A percentile compares a stretch with the other conserved stretches of the same genome.
These are phyloP conservation scores for Stentor coeruleus DNA, from an alignment of 73 alveolate species.

Conservation along the genomic window DNA sequence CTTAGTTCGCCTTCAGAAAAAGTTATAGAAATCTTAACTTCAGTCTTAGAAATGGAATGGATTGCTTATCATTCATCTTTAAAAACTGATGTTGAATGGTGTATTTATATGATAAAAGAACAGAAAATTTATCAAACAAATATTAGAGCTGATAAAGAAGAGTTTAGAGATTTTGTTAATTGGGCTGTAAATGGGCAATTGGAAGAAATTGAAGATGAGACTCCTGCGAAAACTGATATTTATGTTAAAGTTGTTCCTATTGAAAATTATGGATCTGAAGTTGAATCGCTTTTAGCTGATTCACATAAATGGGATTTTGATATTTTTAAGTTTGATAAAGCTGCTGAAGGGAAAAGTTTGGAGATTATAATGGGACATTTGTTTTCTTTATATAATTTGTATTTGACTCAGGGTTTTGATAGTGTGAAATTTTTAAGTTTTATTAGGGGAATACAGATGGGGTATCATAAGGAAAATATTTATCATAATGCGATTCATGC, in stretches of 20 bases:
- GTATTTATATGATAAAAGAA: neutral
- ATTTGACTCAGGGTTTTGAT: neutral
- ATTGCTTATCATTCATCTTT: neutral
- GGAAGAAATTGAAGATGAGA: neutral
- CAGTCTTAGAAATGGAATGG: neutral
- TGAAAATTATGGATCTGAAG: neutral
- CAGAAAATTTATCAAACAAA: neutral
- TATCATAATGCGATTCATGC: slow-evolving; percentile 78
- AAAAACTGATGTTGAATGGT: neutral
- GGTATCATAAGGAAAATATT: slow-evolving; percentile 44
- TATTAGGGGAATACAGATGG: slow-evolving; percentile 39
- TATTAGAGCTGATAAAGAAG: neutral
- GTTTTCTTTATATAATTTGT: neutral
- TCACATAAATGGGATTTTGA: slow-evolving; percentile 7
- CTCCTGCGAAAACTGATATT: neutral
- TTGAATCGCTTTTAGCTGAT: neutral
- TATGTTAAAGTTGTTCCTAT: neutral
- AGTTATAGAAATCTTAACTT: neutral
- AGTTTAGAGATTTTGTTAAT: neutral
- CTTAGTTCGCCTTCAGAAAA: neutral
- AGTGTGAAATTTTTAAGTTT: slow-evolving; percentile 35
- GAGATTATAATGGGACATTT: neutral
- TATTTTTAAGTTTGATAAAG: neutral
- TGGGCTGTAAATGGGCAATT: neutral
- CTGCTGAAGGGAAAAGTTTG: neutral